Percentiles rank a stretch among this genome's conserved stretches.
Evolutionary conservation across 495 filamentous ascomycete species (phyloP).

Genomic region (Penicillium argentinense): DNA sequence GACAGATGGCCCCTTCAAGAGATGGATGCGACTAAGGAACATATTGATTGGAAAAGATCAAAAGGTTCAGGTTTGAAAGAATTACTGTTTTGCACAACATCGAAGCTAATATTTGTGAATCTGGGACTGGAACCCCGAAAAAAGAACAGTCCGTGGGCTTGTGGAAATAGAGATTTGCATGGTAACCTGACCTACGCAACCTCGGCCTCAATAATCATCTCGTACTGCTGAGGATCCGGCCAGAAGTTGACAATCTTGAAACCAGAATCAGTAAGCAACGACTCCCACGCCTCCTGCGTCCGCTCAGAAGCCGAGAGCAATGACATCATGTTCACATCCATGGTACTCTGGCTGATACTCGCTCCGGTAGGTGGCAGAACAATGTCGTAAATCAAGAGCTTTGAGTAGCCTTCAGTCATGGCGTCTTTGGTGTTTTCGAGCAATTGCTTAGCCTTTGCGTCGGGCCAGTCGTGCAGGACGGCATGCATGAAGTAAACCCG

Average conservation of each 20-base stretch:
- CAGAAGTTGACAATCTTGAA: slow-evolving; percentile 45
- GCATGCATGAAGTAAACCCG: slow-evolving; percentile 47
- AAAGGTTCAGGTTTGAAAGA: too few species aligned
- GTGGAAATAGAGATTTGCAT: too few species aligned
- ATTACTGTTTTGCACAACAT: too few species aligned
- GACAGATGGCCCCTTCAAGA: too few species aligned
- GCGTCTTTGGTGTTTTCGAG: slow-evolving; percentile 25
- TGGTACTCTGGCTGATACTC: slow-evolving; percentile 26
- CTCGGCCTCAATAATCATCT: slow-evolving; percentile 32
- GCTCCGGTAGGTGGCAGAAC: slow-evolving; percentile 37
- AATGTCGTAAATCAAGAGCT: slow-evolving; percentile 43
- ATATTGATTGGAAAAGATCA: too few species aligned
- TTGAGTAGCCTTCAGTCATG: slow-evolving; percentile 48
- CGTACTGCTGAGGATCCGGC: slow-evolving; percentile 30
- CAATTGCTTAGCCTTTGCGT: slow-evolving; percentile 28
- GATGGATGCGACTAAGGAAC: too few species aligned
- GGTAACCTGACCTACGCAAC: slow-evolving; percentile 14
- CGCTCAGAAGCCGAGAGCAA: slow-evolving; percentile 34
- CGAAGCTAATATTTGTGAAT: too few species aligned
- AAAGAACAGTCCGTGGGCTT: too few species aligned
- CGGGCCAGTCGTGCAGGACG: slow-evolving; percentile 47
- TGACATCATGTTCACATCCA: slow-evolving; percentile 42
- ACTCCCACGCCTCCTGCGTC: slow-evolving; percentile 40
- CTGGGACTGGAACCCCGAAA: too few species aligned
- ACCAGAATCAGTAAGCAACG: slow-evolving; percentile 37